Evolutionary conservation across 345 rosid species (phyloP).

Genomic region (Lumnitzera littorea): DNA sequence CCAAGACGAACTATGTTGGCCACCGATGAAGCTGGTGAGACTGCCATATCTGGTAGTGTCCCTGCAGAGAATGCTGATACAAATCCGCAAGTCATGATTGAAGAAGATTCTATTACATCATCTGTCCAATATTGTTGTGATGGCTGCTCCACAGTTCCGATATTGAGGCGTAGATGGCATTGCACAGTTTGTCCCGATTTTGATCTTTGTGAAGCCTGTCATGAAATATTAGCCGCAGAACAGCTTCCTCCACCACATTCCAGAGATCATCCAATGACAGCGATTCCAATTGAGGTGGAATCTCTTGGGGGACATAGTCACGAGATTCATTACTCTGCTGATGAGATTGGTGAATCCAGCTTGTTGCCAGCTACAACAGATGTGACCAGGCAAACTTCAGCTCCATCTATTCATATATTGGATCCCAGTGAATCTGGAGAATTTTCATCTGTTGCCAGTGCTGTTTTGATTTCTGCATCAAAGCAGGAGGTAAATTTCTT

Average conservation of each 20-base stretch:
- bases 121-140: slow-evolving; percentile 99
- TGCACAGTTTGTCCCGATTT: slow-evolving; percentile 97
- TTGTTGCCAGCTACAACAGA: slow-evolving; percentile 38
- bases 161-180: slow-evolving; percentile 94
- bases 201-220: slow-evolving; percentile 93
- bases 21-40: slow-evolving; percentile 72
- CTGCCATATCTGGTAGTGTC: slow-evolving; percentile 42
- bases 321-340: slow-evolving; percentile 74
- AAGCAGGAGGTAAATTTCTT: slow-evolving; percentile 86
- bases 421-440: slow-evolving; percentile 83
- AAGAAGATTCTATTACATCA: slow-evolving; percentile 91
- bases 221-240: slow-evolving; percentile 79
- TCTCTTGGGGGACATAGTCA: slow-evolving; percentile 75
- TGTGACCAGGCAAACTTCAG: slow-evolving; percentile 45
- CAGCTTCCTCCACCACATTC: slow-evolving; percentile 89
- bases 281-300: slow-evolving; percentile 89
- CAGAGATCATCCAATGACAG: slow-evolving; percentile 94
- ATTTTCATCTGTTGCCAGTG: slow-evolving; percentile 64
- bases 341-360: slow-evolving; percentile 56
- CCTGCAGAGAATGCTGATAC: slow-evolving; percentile 55
- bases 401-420: slow-evolving; percentile 89
- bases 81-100: slow-evolving; percentile 75
- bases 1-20: slow-evolving; percentile 91
- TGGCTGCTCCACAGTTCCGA: slow-evolving; percentile 97
- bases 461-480: slow-evolving; percentile 90